phyloP scores from a whole-genome alignment of 2,329 filamentous ascomycete species.

The Beauveria rudraprayagi region DNA sequence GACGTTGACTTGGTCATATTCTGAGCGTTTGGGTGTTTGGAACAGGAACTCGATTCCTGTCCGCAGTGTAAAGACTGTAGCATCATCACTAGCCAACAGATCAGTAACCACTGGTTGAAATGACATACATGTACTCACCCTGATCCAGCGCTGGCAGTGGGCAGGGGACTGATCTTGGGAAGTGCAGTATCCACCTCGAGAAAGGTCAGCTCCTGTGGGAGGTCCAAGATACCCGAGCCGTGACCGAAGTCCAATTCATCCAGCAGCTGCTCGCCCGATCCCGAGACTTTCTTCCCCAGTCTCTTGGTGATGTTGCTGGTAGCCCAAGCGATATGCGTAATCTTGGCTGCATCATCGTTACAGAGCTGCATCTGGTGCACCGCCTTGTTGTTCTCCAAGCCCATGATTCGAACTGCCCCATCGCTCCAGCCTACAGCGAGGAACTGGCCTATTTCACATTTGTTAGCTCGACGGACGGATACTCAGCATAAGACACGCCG shows the following conservation, averaged over 20 bases:
- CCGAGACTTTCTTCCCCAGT: slow-evolving; percentile 17
- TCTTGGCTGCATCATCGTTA: slow-evolving; percentile 32
- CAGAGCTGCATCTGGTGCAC: slow-evolving; percentile 61
- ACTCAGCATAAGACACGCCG: neutral
- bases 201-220: slow-evolving; percentile 66
- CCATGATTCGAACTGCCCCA: slow-evolving; percentile 67
- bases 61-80: slow-evolving; percentile 60
- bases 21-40: slow-evolving; percentile 50
- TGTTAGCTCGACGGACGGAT: slow-evolving; percentile 13
- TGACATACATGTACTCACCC: slow-evolving; percentile 38
- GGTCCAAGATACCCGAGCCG: slow-evolving; percentile 33
- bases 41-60: slow-evolving; percentile 64
- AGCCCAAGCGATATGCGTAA: slow-evolving; percentile 48
- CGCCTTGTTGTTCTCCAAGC: slow-evolving; percentile 72
- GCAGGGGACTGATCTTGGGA: slow-evolving; percentile 67
- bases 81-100: slow-evolving; percentile 35
- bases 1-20: slow-evolving; percentile 69
- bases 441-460: slow-evolving; percentile 50
- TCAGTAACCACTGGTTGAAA: slow-evolving; percentile 1
- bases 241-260: neutral
- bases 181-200: slow-evolving; percentile 69
- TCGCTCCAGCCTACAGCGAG: slow-evolving; percentile 81
- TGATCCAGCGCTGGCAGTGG: slow-evolving; percentile 50
- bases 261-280: neutral
- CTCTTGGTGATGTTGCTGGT: slow-evolving; percentile 33